Base-by-base conservation (phyloP, 2,329 filamentous ascomycete genomes). In the Fusarium penzigii region DNA sequence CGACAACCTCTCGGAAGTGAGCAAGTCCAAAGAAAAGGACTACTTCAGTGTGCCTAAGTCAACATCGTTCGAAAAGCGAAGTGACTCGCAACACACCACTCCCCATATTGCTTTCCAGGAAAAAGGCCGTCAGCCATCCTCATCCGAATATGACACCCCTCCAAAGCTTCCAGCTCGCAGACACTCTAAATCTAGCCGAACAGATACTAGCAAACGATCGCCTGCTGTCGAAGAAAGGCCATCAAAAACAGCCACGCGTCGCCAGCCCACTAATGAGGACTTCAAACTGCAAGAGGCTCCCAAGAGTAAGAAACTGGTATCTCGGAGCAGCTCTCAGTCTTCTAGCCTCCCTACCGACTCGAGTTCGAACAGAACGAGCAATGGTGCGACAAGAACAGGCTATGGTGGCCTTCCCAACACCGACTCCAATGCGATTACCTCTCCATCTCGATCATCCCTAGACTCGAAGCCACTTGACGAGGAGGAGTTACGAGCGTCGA, bases 71-170 rank as follows among this genome's bases (percentile, higher is more conserved):
- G 77, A 82, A 46, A 79, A 72, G 60, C 78, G 76, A 44, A 66
- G 65, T 14, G 80, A 81, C 41, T 80, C 79, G 2, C 75, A 77
- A 49, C 69, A 75, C 53, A 82, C 85, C 2, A 92, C 90, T 14
- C 90, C 92, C n/a, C 92, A 96, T 65, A 96, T 96, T 63, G 89
- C 91, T 17, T 95, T 92, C 68, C 91, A 96, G 69, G 90, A 96
- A 65, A 94, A 92, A 71, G 84, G 84, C 2, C 83, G 89, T 3
- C 67, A 72, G 43, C 32, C 65, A 16, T 86, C 85, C 1, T 83
- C 85, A 11, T 73, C 63, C 17, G 63, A 84, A 20, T 77, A 83
- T 29, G 81, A 80, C 38, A 75, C 78, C 2, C 76, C 81, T 43
- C 72, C 77, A 20, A 85, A 78, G 64, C 71, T 73, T 44, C 73